Conservation (phyloP, 83 land plant genomes). For the Larix sibirica region DNA sequence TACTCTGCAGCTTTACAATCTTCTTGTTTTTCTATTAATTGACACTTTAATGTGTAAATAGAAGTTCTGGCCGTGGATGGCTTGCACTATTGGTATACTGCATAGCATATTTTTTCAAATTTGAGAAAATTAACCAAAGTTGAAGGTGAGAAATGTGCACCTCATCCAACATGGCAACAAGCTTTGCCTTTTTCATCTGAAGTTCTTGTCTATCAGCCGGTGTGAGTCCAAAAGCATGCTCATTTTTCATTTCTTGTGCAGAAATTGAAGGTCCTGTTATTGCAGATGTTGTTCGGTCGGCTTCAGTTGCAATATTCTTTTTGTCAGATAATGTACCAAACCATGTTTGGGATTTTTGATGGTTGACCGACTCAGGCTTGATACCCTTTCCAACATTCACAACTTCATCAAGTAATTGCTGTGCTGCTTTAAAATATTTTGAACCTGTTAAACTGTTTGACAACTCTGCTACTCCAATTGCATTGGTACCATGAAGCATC, state of each 20-base stretch:
- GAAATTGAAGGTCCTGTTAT: background rate
- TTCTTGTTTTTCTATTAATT: background rate
- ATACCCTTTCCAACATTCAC: conserved; percentile 19
- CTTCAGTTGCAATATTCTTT: conserved; percentile 15
- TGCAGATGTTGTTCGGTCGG: conserved; percentile 15
- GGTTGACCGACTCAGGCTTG: conserved; percentile 14
- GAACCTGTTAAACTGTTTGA: conserved; percentile 8
- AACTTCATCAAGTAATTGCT: conserved; percentile 21
- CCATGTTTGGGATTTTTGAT: conserved; percentile 15
- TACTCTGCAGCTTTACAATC: background rate
- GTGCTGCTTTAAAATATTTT: conserved; percentile 25
- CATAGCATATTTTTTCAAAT: background rate
- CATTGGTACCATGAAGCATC: conserved; percentile 9
- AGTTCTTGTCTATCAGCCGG: conserved; percentile 29
- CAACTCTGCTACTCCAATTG: background rate
- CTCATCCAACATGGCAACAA: conserved; percentile 36
- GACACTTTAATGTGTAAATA: background rate
- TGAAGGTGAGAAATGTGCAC: conserved; percentile 10
- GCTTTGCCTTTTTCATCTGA: conserved; percentile 31
- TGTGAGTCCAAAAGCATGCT: conserved; percentile 5
- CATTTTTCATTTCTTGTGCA: background rate
- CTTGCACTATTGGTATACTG: background rate
- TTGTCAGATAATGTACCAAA: background rate
- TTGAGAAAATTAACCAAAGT: background rate
- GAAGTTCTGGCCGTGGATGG: background rate